Conservation (phyloP, 805 yeast species). For the Candida tallmaniae region DNA sequence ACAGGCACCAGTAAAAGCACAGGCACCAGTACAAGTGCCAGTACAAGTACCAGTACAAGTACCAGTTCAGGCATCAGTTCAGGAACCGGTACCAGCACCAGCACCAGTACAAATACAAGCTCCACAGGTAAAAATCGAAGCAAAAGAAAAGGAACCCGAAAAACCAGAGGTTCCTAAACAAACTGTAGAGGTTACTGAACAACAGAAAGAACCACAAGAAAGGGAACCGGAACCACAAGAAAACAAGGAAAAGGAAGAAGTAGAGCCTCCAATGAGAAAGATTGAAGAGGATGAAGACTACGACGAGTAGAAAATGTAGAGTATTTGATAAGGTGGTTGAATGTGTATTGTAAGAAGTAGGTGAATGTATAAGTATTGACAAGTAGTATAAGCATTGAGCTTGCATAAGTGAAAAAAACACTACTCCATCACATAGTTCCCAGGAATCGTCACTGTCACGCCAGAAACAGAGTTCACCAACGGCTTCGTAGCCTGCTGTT, state of each 20-base stretch:
- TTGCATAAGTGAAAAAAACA: too few species aligned
- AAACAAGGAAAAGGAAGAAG: constrained; percentile 12
- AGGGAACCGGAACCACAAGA: constrained; percentile 9
- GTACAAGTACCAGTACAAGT: constrained; percentile 2
- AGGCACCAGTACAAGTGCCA: neutral
- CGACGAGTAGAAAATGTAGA: constrained; percentile 31
- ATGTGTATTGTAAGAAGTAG: too few species aligned
- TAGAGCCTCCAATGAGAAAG: constrained; percentile 42
- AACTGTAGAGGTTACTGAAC: neutral
- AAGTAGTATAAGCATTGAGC: too few species aligned
- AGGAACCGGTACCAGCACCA: constrained; percentile 3
- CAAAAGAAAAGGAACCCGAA: neutral
- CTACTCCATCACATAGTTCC: constrained; percentile 2
- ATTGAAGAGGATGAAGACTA: constrained; percentile 45
- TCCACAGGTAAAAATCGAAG: too few species aligned
- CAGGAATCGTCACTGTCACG: neutral
- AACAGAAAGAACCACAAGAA: neutral
- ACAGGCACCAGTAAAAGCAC: constrained; percentile 4
- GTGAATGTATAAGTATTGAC: too few species aligned
- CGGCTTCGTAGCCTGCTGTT: neutral
- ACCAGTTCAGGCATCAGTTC: constrained; percentile 4
- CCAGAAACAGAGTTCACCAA: neutral
- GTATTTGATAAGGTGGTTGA: neutral
- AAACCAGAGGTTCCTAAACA: neutral
- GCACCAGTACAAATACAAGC: neutral